A percentile compares a stretch with the other conserved stretches of the same genome.
phyloP scores from a whole-genome alignment of 106 monocot species.

The Triglochin maritima region DNA sequence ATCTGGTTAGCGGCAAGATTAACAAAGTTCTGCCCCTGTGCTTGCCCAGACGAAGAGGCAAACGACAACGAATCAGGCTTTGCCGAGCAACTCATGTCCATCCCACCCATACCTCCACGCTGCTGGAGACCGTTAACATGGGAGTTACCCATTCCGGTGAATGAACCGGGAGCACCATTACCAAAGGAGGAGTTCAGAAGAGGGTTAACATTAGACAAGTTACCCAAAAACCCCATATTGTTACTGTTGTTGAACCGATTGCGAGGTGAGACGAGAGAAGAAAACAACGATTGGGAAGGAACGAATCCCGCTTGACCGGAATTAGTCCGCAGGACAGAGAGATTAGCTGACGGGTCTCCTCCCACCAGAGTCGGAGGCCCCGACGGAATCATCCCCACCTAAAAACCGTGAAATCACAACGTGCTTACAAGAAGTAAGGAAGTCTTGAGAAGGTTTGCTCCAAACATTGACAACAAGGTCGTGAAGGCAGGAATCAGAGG shows the following conservation, averaged over 20 bases:
- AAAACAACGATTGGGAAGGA: conserved; percentile 15
- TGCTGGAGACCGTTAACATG: conserved; percentile 2
- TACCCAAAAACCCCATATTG: conserved; percentile 17
- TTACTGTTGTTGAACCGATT: conserved; percentile 21
- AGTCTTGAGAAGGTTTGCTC: too few relatives aligned
- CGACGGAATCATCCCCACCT: conserved; percentile 10
- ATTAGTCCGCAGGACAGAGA: conserved; percentile 21
- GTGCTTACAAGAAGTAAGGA: too few relatives aligned
- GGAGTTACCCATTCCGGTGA: not conserved
- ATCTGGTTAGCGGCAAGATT: conserved; percentile 6
- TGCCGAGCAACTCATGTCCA: conserved; percentile 16
- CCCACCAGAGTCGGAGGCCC: conserved; percentile 11
- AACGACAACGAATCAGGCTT: conserved; percentile 26
- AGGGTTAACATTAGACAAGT: conserved; percentile 19
- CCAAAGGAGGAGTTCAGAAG: conserved; percentile 22
- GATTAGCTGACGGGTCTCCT: conserved; percentile 11
- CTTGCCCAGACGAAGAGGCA: conserved; percentile 4
- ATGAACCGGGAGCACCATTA: conserved; percentile 9
- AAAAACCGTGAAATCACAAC: too few relatives aligned
- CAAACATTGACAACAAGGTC: too few relatives aligned
- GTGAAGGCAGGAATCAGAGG: too few relatives aligned
- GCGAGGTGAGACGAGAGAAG: conserved; percentile 25
- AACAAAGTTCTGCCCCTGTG: conserved; percentile 11
- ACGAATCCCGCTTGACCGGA: conserved; percentile 19
- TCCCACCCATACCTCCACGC: conserved; percentile 1